Evolutionary conservation across 164 flowering plant genomes (phyloP).

Genomic region (Pachysandra terminalis): DNA sequence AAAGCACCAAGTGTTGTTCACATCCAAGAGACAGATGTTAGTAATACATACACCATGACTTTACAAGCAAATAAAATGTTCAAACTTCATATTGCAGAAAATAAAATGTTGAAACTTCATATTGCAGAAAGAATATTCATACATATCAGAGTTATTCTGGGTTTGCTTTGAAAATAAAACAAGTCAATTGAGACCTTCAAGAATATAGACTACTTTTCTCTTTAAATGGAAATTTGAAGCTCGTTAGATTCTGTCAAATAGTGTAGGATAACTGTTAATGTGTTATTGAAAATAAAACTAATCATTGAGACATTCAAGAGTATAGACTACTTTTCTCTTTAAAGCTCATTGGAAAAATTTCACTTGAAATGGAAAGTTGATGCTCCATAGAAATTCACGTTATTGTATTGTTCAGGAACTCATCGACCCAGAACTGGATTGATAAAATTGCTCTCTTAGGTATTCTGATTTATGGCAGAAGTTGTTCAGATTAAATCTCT

Average conservation of each 20-base stretch:
- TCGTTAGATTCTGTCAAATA: slow-evolving; percentile 81
- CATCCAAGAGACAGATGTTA: slow-evolving; percentile 3
- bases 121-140: slow-evolving; percentile 1
- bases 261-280: background rate
- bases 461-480: background rate
- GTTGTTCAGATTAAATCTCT: background rate
- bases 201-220: too few relatives aligned
- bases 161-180: slow-evolving; percentile 98
- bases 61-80: too few relatives aligned
- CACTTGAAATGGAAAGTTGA: background rate
- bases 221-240: too few relatives aligned
- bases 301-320: background rate
- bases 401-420: background rate
- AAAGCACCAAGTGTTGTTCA: slow-evolving; percentile 8
- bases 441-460: too few relatives aligned
- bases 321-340: background rate
- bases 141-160: slow-evolving; percentile 87
- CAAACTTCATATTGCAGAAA: too few relatives aligned
- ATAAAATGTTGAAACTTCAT: background rate
- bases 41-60: too few relatives aligned
- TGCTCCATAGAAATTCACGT: too few relatives aligned
- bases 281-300: background rate
- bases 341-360: too few relatives aligned
- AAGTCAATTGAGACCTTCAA: too few relatives aligned
- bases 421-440: too few relatives aligned